Conservation (phyloP, 805 yeast species). For the Candida vartiovaarae region DNA sequence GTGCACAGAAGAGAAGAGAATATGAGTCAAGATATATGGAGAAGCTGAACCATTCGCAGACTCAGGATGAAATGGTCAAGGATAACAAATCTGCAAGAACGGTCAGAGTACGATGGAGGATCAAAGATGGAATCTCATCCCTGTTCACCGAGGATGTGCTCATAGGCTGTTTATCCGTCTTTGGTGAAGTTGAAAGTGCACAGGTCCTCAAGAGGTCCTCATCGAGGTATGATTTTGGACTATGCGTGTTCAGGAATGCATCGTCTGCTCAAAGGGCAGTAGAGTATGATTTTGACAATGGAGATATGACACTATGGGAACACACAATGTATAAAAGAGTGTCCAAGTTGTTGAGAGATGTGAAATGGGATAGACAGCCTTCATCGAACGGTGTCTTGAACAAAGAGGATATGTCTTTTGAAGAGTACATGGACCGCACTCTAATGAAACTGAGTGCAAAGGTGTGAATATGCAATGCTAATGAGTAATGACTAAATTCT, state of each 20-base stretch:
- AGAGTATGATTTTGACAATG: constrained; percentile 9
- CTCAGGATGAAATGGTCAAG: not conserved
- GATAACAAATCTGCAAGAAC: constrained; percentile 2
- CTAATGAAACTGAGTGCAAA: constrained; percentile 5
- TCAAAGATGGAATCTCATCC: constrained; percentile 16
- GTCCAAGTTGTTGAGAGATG: constrained; percentile 16
- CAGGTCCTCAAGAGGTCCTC: constrained; percentile 11
- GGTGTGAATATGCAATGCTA: not conserved
- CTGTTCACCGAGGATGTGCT: constrained; percentile 18
- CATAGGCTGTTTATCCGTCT: constrained; percentile 17
- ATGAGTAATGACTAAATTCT: not conserved
- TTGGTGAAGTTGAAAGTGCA: constrained; percentile 16
- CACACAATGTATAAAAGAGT: constrained; percentile 16
- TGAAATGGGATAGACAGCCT: constrained; percentile 9
- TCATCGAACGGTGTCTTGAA: not conserved
- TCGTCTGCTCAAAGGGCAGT: constrained; percentile 11
- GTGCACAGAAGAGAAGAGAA: constrained; percentile 13
- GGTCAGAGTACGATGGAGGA: constrained; percentile 19
- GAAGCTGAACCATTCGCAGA: constrained; percentile 2
- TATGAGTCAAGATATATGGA: constrained; percentile 9
- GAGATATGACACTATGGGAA: constrained; percentile 14
- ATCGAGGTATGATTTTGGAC: constrained; percentile 13
- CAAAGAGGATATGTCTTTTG: constrained; percentile 10
- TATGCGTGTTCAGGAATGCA: constrained; percentile 6
- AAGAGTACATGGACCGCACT: constrained; percentile 13